These are phyloP conservation scores for Colletotrichum tropicale DNA, from an alignment of 2,329 filamentous ascomycete genomes.

Conservation along the genomic window DNA sequence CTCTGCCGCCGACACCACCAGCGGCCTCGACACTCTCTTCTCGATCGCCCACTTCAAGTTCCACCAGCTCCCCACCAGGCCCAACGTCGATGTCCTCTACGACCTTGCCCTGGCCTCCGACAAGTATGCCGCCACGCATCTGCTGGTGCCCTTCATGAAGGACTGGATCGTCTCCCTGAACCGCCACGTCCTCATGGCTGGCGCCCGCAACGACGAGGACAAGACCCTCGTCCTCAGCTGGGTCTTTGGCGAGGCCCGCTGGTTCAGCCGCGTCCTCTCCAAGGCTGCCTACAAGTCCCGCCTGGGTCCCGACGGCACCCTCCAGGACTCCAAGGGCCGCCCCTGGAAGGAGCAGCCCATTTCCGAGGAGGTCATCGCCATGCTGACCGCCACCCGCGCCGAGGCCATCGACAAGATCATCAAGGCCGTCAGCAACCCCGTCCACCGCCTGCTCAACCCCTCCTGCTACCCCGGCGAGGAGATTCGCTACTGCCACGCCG, in stretches of 20 bases:
- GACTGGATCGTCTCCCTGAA: slow-evolving; percentile 18
- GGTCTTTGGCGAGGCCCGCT: slow-evolving; percentile 16
- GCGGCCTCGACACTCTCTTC: slow-evolving; percentile 11
- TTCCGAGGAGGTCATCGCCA: slow-evolving; percentile 11
- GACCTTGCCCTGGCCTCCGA: slow-evolving; percentile 13
- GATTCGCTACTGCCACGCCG: slow-evolving; percentile 15
- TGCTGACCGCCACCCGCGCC: slow-evolving; percentile 8
- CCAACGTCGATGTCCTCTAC: slow-evolving; percentile 14
- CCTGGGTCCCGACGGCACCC: slow-evolving; percentile 3
- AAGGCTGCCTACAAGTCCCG: slow-evolving; percentile 18
- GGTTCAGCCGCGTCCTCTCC: slow-evolving; percentile 15
- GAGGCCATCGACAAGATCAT: slow-evolving; percentile 17
- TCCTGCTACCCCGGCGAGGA: slow-evolving; percentile 16
- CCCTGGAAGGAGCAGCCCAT: slow-evolving; percentile 14
- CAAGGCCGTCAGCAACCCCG: slow-evolving; percentile 20
- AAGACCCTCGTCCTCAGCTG: slow-evolving; percentile 18
- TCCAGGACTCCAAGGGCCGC: slow-evolving; percentile 9
- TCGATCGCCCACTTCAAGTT: slow-evolving; percentile 19
- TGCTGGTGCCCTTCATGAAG: slow-evolving; percentile 19
- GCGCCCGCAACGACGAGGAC: slow-evolving; percentile 19
- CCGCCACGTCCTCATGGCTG: slow-evolving; percentile 17
- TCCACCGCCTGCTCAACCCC: slow-evolving; percentile 18
- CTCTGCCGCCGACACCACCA: slow-evolving; percentile 6
- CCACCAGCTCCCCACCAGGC: slow-evolving; percentile 14
- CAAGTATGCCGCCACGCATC: slow-evolving; percentile 16